Conservation (phyloP, 305 asterid genomes). For the Coffea humblotiana region DNA sequence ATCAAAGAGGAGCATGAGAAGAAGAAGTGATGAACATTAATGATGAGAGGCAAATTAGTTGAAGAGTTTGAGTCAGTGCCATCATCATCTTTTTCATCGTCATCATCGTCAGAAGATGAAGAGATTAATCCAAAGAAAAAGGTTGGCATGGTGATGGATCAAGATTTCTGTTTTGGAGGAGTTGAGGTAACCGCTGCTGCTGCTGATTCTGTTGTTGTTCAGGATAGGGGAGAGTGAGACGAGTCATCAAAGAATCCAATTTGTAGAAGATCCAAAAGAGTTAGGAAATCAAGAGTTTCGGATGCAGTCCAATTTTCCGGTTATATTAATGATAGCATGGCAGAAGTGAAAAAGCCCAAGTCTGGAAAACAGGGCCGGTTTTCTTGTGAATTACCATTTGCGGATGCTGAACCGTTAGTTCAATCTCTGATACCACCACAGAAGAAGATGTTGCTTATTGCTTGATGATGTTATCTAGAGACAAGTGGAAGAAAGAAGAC, state of each 20-base stretch:
- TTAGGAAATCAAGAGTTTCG: constrained; percentile 36
- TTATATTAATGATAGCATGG: neutral
- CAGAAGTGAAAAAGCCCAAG: constrained; percentile 4
- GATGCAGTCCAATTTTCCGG: constrained; percentile 16
- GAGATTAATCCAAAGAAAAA: constrained; percentile 30
- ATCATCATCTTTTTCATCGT: constrained; percentile 31
- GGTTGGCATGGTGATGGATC: constrained; percentile 31
- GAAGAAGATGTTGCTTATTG: constrained; percentile 84
- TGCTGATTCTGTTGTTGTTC: constrained; percentile 38
- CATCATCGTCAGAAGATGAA: constrained; percentile 18
- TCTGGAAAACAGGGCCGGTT: constrained; percentile 18
- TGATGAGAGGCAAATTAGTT: constrained; percentile 7
- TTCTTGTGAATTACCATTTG: constrained; percentile 17
- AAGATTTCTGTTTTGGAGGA: constrained; percentile 20
- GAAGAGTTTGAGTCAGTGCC: constrained; percentile 37
- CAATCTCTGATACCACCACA: constrained; percentile 63
- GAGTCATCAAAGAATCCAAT: constrained; percentile 41
- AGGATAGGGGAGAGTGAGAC: constrained; percentile 58
- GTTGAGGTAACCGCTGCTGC: constrained; percentile 11
- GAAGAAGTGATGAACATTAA: constrained; percentile 15
- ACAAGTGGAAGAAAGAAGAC: constrained; percentile 53
- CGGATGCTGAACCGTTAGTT: constrained; percentile 51
- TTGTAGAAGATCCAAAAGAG: constrained; percentile 47
- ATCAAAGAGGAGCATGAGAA: constrained; percentile 3
- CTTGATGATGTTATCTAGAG: constrained; percentile 79